A percentile compares a stretch with the other conserved stretches of the same genome.
phyloP scores from a whole-genome alignment of 768 basidiomycete genomes.

The Hemileccinum rubropunctum region DNA sequence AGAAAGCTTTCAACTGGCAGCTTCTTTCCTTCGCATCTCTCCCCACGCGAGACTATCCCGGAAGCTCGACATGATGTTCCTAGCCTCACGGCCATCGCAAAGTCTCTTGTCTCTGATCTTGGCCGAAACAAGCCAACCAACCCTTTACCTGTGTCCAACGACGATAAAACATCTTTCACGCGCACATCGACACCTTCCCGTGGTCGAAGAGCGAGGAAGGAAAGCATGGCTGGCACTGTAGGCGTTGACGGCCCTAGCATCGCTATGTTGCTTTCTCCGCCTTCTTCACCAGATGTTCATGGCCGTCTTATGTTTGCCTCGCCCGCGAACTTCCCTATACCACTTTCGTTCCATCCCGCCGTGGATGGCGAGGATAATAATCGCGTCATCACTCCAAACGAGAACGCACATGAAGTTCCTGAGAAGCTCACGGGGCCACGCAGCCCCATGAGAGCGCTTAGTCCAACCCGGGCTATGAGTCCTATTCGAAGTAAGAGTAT shows the following conservation, averaged over 20 bases:
- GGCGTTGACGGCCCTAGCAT: conserved; percentile 8
- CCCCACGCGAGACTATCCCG: conserved; percentile 4
- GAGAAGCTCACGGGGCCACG: conserved; percentile 2
- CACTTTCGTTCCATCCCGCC: neutral
- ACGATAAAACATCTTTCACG: neutral
- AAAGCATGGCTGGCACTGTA: conserved; percentile 4
- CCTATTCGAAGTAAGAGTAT: conserved; percentile 15
- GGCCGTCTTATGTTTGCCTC: conserved; percentile 3
- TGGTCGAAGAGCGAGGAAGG: conserved; percentile 18
- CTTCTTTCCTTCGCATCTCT: conserved; percentile 15
- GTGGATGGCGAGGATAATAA: neutral
- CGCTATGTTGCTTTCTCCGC: conserved; percentile 27
- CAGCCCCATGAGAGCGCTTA: conserved; percentile 25
- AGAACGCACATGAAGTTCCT: neutral
- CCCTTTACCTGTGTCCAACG: neutral
- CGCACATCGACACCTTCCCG: conserved; percentile 5
- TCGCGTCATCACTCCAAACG: neutral
- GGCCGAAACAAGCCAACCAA: neutral
- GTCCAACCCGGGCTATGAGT: conserved; percentile 34
- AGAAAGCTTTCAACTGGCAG: conserved; percentile 18
- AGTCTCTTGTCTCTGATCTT: conserved; percentile 3
- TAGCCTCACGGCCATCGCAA: conserved; percentile 14
- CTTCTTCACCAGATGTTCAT: conserved; percentile 12
- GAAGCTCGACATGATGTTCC: conserved; percentile 1
- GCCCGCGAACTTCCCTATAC: conserved; percentile 3